These are phyloP conservation scores for Colletotrichum aenigma DNA, from an alignment of 2,329 filamentous ascomycete genomes.

Conservation along the genomic window DNA sequence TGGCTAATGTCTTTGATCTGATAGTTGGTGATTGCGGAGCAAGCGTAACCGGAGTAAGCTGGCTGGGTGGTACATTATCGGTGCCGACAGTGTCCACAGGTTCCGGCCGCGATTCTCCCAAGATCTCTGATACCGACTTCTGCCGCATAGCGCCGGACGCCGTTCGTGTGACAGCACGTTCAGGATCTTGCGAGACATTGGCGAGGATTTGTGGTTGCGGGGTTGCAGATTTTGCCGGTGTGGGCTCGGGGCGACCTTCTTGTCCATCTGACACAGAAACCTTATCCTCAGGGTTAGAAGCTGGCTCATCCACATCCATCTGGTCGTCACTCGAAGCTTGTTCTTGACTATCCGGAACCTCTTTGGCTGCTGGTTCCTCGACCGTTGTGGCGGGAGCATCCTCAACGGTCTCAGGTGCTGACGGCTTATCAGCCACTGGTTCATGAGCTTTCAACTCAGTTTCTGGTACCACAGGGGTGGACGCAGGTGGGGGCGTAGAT, in stretches of 20 bases:
- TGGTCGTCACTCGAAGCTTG: slow-evolving; percentile 30
- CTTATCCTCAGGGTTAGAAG: slow-evolving; percentile 20
- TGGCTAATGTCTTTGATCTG: slow-evolving; percentile 27
- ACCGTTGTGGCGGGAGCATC: neutral
- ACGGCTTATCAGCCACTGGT: neutral
- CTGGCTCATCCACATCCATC: slow-evolving; percentile 37
- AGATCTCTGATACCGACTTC: slow-evolving; percentile 75
- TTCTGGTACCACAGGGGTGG: neutral
- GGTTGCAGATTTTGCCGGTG: slow-evolving; percentile 8
- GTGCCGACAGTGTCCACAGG: slow-evolving; percentile 37
- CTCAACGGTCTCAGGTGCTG: neutral
- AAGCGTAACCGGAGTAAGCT: slow-evolving; percentile 44
- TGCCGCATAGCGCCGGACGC: slow-evolving; percentile 73
- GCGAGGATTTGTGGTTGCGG: slow-evolving; percentile 18
- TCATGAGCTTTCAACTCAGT: neutral
- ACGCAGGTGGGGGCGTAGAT: neutral
- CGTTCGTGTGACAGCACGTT: slow-evolving; percentile 70
- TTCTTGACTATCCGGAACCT: slow-evolving; percentile 41
- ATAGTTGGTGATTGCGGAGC: slow-evolving; percentile 47
- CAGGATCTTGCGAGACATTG: slow-evolving; percentile 28
- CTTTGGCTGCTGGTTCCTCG: slow-evolving; percentile 4
- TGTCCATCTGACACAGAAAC: neutral
- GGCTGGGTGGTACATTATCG: slow-evolving; percentile 33
- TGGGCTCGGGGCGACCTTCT: neutral
- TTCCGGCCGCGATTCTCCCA: slow-evolving; percentile 54